Base-by-base conservation (phyloP, 148 eudicot genomes). In the Heliamphora exappendiculata region DNA sequence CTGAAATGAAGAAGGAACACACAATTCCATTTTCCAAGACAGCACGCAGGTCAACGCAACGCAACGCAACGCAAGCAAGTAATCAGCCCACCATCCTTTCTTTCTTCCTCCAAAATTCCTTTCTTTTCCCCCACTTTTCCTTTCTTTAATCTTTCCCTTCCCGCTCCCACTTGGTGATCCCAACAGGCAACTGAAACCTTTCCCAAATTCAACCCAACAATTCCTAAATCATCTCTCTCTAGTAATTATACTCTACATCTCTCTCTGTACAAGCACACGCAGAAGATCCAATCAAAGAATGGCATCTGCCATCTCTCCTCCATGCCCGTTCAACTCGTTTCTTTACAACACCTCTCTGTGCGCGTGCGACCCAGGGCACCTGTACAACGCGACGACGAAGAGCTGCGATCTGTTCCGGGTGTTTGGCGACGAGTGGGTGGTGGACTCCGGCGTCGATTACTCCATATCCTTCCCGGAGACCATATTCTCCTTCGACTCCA, bases 301-400 rank as follows among this genome's bases (percentile, higher is more conserved):
- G 71, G 31, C 31, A 24, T n/a, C 44, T 7, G 19, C 14, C 4
- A 14, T 31, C 37, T 13, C 76, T 10, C 31, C 65, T 0, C 49
- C 69, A 12, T 89, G 94, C 49, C 86, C 94, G 11, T 24, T 34
- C 0, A 86, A 89, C 69, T 82, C 95, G 54, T 69, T 94, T 63
- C 7, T 58, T 37, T 92, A 89, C 83, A 94, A 94, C 86, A 59
- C 74, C 37, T 78, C 90, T 31, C 82, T 81, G 2, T 94, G 98
- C 80, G 92, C 89, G 28, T 94, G 98, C 76, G 44, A 78, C 76
- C 97, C 98, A 3, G 98, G 97, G 31, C 86, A 75, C 76, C 5
- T 90, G 26, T 84, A 75, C 86, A 93, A 88, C 80, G 74, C 68
- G 47, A 86, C 85, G 39, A 7, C 87, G 19, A 78, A 71, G 5